A percentile compares a stretch with the other conserved stretches of the same genome.
phyloP scores from a whole-genome alignment of 306 rosid genomes.

The Quercus gilva region DNA sequence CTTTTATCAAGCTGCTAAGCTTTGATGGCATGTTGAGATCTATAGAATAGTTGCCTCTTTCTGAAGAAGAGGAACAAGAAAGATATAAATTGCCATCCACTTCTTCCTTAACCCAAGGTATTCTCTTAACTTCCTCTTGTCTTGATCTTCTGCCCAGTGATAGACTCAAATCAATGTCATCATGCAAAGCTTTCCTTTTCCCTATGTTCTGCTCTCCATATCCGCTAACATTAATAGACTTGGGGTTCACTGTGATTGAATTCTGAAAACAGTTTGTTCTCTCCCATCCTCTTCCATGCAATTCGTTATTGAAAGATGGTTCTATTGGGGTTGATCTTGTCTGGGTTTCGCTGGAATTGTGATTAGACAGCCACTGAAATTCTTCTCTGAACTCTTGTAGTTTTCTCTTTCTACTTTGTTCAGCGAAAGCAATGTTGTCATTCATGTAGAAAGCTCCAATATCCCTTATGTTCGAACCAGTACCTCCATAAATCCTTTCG shows the following conservation, averaged over 20 bases:
- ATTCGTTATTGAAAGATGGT: background rate
- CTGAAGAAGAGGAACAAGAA: background rate
- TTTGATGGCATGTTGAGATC: slow-evolving; percentile 9
- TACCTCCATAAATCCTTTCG: background rate
- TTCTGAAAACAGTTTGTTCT: background rate
- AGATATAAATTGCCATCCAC: background rate
- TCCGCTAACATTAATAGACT: background rate
- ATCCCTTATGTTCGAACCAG: background rate
- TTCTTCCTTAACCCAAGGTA: background rate
- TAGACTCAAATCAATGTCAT: background rate
- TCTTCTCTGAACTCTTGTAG: background rate
- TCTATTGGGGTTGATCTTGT: background rate
- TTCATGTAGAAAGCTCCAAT: background rate
- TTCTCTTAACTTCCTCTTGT: background rate
- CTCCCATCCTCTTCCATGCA: background rate
- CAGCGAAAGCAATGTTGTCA: background rate
- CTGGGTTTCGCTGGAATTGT: background rate
- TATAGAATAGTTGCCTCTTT: background rate
- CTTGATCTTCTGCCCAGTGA: background rate
- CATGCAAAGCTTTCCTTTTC: background rate
- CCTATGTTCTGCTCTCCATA: background rate
- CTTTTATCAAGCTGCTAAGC: background rate
- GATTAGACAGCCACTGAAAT: background rate
- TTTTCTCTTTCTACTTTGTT: background rate
- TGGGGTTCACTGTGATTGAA: background rate